Evolutionary conservation across 2,329 filamentous ascomycete species (phyloP).

Genomic region (Phialophora expanda): DNA sequence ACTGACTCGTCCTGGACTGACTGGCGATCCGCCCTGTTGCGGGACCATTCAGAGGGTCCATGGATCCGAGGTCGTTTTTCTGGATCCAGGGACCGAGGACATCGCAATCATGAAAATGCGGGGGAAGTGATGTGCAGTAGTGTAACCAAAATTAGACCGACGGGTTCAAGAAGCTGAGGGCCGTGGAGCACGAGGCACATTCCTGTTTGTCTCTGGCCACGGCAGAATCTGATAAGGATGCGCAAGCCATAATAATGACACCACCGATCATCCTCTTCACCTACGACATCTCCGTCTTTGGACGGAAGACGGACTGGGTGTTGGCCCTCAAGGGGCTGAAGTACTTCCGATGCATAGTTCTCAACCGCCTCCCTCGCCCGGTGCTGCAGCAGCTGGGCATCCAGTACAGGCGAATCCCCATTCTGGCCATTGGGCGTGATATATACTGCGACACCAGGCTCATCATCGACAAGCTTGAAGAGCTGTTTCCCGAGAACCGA

Average conservation of each 20-base stretch:
- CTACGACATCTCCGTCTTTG: slow-evolving; percentile 28
- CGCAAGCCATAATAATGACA: slow-evolving; percentile 12
- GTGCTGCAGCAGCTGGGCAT: slow-evolving; percentile 67
- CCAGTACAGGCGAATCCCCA: slow-evolving; percentile 70
- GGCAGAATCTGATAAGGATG: not conserved
- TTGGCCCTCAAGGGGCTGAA: slow-evolving; percentile 17
- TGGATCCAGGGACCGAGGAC: slow-evolving; percentile 4
- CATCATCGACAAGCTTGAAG: slow-evolving; percentile 68
- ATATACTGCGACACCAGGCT: slow-evolving; percentile 73
- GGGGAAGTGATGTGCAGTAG: not conserved
- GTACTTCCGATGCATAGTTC: slow-evolving; percentile 26
- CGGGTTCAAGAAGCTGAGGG: not conserved
- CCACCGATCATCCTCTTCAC: slow-evolving; percentile 32
- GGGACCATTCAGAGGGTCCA: not conserved
- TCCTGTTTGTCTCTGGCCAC: not conserved
- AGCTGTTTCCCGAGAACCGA: slow-evolving; percentile 54
- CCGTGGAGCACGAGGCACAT: too few species aligned
- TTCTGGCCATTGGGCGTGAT: slow-evolving; percentile 68
- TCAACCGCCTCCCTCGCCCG: slow-evolving; percentile 61
- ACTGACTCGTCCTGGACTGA: slow-evolving; percentile 17
- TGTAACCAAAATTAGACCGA: not conserved
- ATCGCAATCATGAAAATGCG: not conserved
- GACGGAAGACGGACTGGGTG: slow-evolving; percentile 30
- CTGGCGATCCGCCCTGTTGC: not conserved
- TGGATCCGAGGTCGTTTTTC: slow-evolving; percentile 10